These are phyloP conservation scores for Tylopilus plumbeoviolaceoides DNA, from an alignment of 768 basidiomycete species.

Conservation along the genomic window DNA sequence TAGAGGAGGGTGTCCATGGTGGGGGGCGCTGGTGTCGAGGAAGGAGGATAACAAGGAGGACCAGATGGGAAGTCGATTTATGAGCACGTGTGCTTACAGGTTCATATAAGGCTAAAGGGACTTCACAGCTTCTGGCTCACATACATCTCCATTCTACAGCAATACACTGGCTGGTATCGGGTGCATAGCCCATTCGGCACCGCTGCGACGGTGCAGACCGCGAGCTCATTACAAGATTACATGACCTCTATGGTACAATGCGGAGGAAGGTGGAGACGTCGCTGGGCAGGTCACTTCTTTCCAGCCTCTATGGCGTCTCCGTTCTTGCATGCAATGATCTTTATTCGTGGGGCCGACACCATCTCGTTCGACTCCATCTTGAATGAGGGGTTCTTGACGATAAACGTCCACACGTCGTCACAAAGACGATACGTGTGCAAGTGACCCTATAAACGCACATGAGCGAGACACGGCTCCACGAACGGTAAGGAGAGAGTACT, in stretches of 20 bases:
- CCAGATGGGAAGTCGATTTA: conserved; percentile 21
- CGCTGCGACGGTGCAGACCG: not conserved
- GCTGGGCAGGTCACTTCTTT: conserved; percentile 56
- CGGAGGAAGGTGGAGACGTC: not conserved
- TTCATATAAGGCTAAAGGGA: not conserved
- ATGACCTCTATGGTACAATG: conserved; percentile 26
- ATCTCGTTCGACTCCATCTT: conserved; percentile 93
- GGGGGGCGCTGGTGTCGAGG: conserved; percentile 16
- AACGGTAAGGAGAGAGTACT: conserved; percentile 38
- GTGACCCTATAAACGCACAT: conserved; percentile 57
- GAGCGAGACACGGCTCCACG: not conserved
- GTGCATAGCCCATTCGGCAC: not conserved
- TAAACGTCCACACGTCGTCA: conserved; percentile 99
- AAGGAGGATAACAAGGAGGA: conserved; percentile 4
- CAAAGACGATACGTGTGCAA: conserved; percentile 88
- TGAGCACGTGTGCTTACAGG: conserved; percentile 19
- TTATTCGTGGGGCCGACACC: conserved; percentile 73
- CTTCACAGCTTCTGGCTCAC: conserved; percentile 3
- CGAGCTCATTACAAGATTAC: conserved; percentile 28
- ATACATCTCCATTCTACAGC: conserved; percentile 9
- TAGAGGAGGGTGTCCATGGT: conserved; percentile 32
- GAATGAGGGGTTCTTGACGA: conserved; percentile 87
- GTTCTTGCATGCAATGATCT: conserved; percentile 98
- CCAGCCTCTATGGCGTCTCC: conserved; percentile 81
- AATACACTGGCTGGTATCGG: not conserved